phyloP scores from a whole-genome alignment of 306 rosid genomes.

The Pyrus pyrifolia region DNA sequence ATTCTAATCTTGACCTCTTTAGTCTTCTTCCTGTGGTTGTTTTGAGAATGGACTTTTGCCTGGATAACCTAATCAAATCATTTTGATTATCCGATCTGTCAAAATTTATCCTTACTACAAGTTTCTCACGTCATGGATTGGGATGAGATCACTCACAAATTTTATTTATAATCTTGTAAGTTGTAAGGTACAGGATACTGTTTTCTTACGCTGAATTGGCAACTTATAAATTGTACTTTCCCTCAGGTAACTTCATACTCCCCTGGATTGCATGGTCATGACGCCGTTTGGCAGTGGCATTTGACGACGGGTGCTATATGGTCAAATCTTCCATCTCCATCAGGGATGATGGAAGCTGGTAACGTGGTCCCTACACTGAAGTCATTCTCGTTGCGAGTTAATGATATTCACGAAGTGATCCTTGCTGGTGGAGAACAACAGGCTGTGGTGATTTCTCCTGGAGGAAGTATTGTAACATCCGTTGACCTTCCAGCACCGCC shows the following conservation, averaged over 20 bases:
- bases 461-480: slow-evolving; percentile 64
- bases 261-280: slow-evolving; percentile 91
- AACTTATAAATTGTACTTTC: slow-evolving; percentile 1
- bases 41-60: neutral
- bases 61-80: slow-evolving; percentile 1
- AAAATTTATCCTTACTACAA: no score
- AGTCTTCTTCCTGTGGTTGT: neutral
- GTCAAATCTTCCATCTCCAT: slow-evolving; percentile 95
- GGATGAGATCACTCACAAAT: neutral
- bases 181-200: neutral
- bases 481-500: slow-evolving; percentile 84
- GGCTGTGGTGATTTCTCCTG: slow-evolving; percentile 78
- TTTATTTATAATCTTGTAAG: neutral
- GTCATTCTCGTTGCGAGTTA: slow-evolving; percentile 59
- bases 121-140: neutral
- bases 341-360: slow-evolving; percentile 91
- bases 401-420: slow-evolving; percentile 60
- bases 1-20: slow-evolving; percentile 4
- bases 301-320: slow-evolving; percentile 80
- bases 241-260: slow-evolving; percentile 87
- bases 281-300: slow-evolving; percentile 92
- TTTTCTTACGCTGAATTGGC: slow-evolving; percentile 1
- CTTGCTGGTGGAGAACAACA: slow-evolving; percentile 99
- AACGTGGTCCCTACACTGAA: slow-evolving; percentile 75
- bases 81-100: neutral